These are phyloP conservation scores for Hypomontagnella submonticulosa DNA, from an alignment of 495 filamentous ascomycete genomes.

Conservation along the genomic window DNA sequence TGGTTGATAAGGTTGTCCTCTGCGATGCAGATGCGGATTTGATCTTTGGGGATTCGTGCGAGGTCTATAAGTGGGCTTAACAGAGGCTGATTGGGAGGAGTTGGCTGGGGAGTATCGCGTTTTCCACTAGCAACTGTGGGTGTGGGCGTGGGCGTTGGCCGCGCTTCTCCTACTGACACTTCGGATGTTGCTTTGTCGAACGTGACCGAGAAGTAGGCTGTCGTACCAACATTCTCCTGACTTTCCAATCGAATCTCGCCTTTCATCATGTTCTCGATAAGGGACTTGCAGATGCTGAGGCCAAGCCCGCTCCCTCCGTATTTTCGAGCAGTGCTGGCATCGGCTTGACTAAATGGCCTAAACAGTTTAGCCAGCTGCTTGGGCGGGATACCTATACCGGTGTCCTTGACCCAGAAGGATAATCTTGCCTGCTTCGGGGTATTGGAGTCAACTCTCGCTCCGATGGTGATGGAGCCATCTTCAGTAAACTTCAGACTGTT, in stretches of 20 bases:
- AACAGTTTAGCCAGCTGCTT: slow-evolving; percentile 87
- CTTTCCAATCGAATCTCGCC: slow-evolving; percentile 87
- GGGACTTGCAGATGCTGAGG: slow-evolving; percentile 92
- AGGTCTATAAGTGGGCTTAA: slow-evolving; percentile 69
- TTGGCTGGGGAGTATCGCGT: slow-evolving; percentile 48
- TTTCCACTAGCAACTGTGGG: slow-evolving; percentile 51
- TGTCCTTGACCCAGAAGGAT: slow-evolving; percentile 88
- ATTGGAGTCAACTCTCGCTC: slow-evolving; percentile 75
- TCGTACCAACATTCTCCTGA: slow-evolving; percentile 78
- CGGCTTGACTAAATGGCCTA: slow-evolving; percentile 90
- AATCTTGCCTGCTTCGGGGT: slow-evolving; percentile 74
- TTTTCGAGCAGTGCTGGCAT: slow-evolving; percentile 84
- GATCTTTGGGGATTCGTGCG: slow-evolving; percentile 74
- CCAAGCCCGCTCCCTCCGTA: slow-evolving; percentile 93
- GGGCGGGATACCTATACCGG: slow-evolving; percentile 86
- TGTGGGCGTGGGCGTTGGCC: slow-evolving; percentile 43
- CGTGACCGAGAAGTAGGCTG: slow-evolving; percentile 82
- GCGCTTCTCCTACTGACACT: slow-evolving; percentile 61
- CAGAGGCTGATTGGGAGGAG: slow-evolving; percentile 52
- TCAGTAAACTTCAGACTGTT: slow-evolving; percentile 96
- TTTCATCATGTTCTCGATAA: slow-evolving; percentile 90
- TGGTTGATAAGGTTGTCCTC: slow-evolving; percentile 94
- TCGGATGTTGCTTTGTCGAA: slow-evolving; percentile 78
- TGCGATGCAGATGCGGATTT: slow-evolving; percentile 87
- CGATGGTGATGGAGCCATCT: slow-evolving; percentile 83